Conservation (phyloP, 2,329 filamentous ascomycete species). For the Ophiostoma ips region DNA sequence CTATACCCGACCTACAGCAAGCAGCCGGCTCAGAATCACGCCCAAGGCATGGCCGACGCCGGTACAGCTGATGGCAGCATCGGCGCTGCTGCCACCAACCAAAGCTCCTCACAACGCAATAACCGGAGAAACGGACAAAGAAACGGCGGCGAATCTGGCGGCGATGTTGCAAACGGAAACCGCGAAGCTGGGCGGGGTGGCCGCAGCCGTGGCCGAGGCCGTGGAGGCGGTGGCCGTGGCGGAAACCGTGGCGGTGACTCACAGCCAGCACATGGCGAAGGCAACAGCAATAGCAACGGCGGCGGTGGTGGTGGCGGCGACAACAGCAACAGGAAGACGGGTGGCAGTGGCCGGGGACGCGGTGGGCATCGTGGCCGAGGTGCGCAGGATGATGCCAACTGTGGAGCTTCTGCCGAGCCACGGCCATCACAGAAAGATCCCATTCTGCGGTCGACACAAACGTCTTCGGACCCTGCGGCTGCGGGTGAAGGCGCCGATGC, state of each 20-base stretch:
- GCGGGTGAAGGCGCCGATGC: slow-evolving; percentile 8
- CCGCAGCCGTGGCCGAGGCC: slow-evolving; percentile 15
- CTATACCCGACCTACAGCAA: background rate
- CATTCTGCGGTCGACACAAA: slow-evolving; percentile 1
- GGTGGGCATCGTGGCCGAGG: slow-evolving; percentile 24
- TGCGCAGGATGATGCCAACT: slow-evolving; percentile 18
- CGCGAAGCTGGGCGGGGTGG: slow-evolving; percentile 26
- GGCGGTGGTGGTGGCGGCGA: background rate
- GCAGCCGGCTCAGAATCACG: background rate
- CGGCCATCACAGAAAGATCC: slow-evolving; percentile 2
- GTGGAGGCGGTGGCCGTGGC: slow-evolving; percentile 18
- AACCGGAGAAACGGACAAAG: background rate
- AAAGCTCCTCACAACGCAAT: background rate
- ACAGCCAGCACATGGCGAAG: background rate
- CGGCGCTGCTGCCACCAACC: background rate
- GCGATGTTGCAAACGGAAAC: slow-evolving; percentile 12
- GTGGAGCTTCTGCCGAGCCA: slow-evolving; percentile 1
- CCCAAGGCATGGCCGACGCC: background rate
- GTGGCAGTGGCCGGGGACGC: slow-evolving; percentile 1
- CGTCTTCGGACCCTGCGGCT: background rate
- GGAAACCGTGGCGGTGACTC: background rate
- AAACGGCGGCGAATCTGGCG: background rate
- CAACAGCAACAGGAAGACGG: background rate
- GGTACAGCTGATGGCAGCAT: background rate
- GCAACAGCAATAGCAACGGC: background rate